A percentile compares a stretch with the other conserved stretches of the same genome.
Conservation (phyloP, 805 yeast species). For the Citeromyces matritensis region DNA sequence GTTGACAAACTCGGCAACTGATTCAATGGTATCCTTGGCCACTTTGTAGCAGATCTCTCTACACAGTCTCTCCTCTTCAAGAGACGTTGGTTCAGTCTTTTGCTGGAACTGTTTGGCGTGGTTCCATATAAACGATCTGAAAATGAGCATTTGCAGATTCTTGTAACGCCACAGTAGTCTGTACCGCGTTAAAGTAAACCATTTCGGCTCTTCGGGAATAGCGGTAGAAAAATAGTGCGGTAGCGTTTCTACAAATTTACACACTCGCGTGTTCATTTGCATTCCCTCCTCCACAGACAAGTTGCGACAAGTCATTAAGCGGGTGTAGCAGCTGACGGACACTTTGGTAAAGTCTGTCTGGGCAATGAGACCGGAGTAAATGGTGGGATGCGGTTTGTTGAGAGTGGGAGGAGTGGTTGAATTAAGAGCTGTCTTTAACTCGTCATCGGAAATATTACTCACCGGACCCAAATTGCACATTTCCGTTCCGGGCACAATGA, state of each 20-base stretch:
- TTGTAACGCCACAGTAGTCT: conserved; percentile 44
- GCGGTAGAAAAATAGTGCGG: conserved; percentile 31
- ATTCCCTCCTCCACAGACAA: conserved; percentile 34
- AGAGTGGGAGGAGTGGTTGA: conserved; percentile 7
- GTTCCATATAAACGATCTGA: conserved; percentile 44
- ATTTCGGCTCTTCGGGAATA: conserved; percentile 20
- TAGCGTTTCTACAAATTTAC: conserved; percentile 20
- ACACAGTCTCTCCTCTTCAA: conserved; percentile 24
- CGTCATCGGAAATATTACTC: conserved; percentile 31
- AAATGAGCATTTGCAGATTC: conserved; percentile 36
- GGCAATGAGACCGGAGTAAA: conserved; percentile 42
- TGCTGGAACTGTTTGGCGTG: conserved; percentile 15
- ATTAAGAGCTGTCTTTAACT: too few relatives aligned
- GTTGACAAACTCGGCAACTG: conserved; percentile 24
- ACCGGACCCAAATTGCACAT: conserved; percentile 34
- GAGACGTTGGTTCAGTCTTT: conserved; percentile 16
- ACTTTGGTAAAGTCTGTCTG: conserved; percentile 33
- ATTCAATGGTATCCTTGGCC: conserved; percentile 34
- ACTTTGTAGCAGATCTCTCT: conserved; percentile 31
- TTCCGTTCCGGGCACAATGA: conserved; percentile 29
- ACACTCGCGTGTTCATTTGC: conserved; percentile 26
- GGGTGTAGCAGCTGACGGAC: conserved; percentile 32
- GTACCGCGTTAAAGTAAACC: conserved; percentile 39
- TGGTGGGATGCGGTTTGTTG: conserved; percentile 26
- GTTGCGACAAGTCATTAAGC: conserved; percentile 27